Percentiles rank a stretch among this genome's conserved stretches.
phyloP scores from a whole-genome alignment of 306 rosid genomes.

The Cucumis melo region DNA sequence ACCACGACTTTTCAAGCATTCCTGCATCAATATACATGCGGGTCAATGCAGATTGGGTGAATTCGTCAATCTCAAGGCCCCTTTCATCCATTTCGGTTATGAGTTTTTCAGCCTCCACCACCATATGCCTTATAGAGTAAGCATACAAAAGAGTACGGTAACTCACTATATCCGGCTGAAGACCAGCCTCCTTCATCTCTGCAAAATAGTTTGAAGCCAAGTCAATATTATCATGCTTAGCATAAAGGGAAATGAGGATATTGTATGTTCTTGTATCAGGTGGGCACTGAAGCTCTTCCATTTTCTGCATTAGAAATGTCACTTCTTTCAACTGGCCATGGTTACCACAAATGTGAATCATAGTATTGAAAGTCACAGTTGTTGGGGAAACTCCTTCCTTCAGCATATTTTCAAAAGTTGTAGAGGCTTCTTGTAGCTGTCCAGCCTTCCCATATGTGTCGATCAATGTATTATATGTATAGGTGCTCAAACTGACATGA shows the following conservation, averaged over 20 bases:
- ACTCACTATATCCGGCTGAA: conserved; percentile 50
- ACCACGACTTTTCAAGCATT: conserved; percentile 58
- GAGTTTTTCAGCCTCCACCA: conserved; percentile 42
- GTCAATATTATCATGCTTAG: conserved; percentile 38
- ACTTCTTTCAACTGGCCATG: conserved; percentile 40
- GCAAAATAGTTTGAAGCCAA: conserved; percentile 41
- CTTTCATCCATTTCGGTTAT: conserved; percentile 52
- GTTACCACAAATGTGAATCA: conserved; percentile 73
- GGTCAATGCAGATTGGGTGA: conserved; percentile 62
- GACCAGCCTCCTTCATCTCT: conserved; percentile 45
- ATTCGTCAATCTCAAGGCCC: conserved; percentile 58
- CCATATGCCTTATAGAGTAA: conserved; percentile 63
- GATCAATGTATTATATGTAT: conserved; percentile 51
- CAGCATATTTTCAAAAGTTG: conserved; percentile 63
- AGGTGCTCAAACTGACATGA: conserved; percentile 33
- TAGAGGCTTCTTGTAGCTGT: conserved; percentile 40
- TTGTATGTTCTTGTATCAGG: conserved; percentile 67
- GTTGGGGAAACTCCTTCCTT: conserved; percentile 63
- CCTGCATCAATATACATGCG: conserved; percentile 59
- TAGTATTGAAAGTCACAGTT: conserved; percentile 63
- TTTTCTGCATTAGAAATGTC: conserved; percentile 36
- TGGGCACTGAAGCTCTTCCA: conserved; percentile 51
- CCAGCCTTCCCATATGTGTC: conserved; percentile 69
- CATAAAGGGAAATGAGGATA: conserved; percentile 46
- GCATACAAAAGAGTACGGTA: conserved; percentile 61